Percentiles rank a stretch among this genome's conserved stretches.
Conservation (phyloP, 805 yeast species). For the Candida saitoana region DNA sequence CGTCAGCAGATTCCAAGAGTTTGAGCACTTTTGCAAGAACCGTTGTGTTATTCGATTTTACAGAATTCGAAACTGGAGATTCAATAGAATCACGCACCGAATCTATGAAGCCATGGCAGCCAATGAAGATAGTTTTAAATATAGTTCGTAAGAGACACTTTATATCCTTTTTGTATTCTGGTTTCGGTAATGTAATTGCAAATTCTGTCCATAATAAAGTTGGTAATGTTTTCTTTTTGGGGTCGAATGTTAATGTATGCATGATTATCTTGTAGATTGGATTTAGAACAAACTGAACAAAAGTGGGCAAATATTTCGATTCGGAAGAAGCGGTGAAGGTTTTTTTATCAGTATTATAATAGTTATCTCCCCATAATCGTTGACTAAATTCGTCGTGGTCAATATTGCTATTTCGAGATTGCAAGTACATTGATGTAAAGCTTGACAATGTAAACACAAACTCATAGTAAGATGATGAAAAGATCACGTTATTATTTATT, state of each 20-base stretch:
- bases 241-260: conserved; percentile 51
- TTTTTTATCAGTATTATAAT: conserved; percentile 40
- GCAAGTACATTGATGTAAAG: conserved; percentile 52
- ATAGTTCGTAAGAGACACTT: conserved; percentile 54
- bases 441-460: conserved; percentile 65
- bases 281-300: conserved; percentile 61
- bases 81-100: conserved; percentile 29
- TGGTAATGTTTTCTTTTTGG: conserved; percentile 34
- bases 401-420: conserved; percentile 8
- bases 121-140: conserved; percentile 47
- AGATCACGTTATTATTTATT: conserved; percentile 59
- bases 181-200: conserved; percentile 40
- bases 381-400: conserved; percentile 40
- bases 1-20: conserved; percentile 53
- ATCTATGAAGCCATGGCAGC: conserved; percentile 50
- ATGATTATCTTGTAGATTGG: conserved; percentile 79
- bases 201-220: conserved; percentile 46
- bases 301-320: conserved; percentile 37
- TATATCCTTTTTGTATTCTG: conserved; percentile 49
- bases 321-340: conserved; percentile 39
- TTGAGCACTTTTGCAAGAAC: conserved; percentile 40
- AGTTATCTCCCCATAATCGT: conserved; percentile 76
- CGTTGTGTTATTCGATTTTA: not conserved
- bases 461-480: conserved; percentile 63
- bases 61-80: conserved; percentile 16